Base-by-base conservation (phyloP, 1,284 basidiomycete species). In the Rhodotorula sp. region DNA sequence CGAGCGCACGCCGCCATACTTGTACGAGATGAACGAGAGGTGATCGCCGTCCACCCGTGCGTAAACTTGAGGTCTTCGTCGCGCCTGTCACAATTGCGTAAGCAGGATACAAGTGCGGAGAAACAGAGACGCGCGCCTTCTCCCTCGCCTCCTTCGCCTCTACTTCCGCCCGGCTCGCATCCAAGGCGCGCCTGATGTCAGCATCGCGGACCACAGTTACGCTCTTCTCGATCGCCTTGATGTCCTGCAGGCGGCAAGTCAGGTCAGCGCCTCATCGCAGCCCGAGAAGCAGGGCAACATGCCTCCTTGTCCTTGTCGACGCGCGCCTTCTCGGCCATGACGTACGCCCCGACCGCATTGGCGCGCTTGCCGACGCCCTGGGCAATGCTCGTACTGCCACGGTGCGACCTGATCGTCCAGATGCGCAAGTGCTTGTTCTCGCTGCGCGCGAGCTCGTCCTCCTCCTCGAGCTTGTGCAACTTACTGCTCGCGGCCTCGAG, bases 1-100 rank as follows among this genome's bases (percentile, higher is more conserved):
- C 29, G 22, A 0, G 29, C 10, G 2, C 25, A 0, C 1, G 25
- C 3, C 3, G 27, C 3, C 36, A 25, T 37, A 39, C 0, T 3
- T 7, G 9, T 8, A 2, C 17, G 5, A 29, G 50, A 39, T 8
- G 25, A 22, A 61, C 1, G 12, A 25, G 27, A 53, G 34, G 25
- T 53, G 60, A 48, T 51, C 36, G 27, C 37, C 36, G 60, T 61
- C 60, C 60, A 61, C 2, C 15, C 36, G 19, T 53, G 27, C 9
- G 25, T 6, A 3, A 10, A 21, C 22, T 27, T 17, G 25, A 61
- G 60, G 9, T 37, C 25, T 0, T 15, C 6, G 27, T 10, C 8
- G 27, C 7, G 6, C 9, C 59, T 61, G 46, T 5, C n/a, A n/a
- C n/a, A n/a, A 13, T 5, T 10, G 22, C 8, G 13, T 17, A 1